Percentiles rank a stretch among this genome's conserved stretches.
phyloP scores from a whole-genome alignment of 208 protist species.

The Leptomonas pyrrhocoris region DNA sequence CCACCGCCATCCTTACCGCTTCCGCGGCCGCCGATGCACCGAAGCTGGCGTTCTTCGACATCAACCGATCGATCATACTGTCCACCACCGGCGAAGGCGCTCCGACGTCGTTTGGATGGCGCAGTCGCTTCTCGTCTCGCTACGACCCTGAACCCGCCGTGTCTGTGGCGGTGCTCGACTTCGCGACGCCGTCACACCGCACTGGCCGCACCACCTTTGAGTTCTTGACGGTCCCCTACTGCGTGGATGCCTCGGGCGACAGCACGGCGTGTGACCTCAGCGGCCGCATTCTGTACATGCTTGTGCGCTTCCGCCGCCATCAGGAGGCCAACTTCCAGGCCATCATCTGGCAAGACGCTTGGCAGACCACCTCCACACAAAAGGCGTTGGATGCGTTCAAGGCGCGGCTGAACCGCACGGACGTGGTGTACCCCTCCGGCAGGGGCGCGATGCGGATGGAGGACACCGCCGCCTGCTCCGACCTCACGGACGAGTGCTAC shows the following conservation, averaged over 20 bases:
- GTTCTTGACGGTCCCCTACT: conserved; percentile 30
- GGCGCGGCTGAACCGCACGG: conserved; percentile 16
- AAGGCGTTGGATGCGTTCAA: conserved; percentile 28
- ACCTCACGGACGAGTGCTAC: conserved; percentile 37
- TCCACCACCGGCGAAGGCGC: conserved; percentile 8
- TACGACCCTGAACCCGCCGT: conserved; percentile 13
- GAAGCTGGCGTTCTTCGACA: conserved; percentile 28
- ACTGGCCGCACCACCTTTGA: conserved; percentile 3
- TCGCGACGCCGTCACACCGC: conserved; percentile 9
- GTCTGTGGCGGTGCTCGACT: conserved; percentile 15
- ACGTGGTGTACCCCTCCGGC: conserved; percentile 21
- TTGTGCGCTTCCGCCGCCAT: conserved; percentile 30
- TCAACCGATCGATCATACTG: conserved; percentile 25
- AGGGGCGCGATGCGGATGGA: conserved; percentile 27
- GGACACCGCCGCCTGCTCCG: conserved; percentile 26
- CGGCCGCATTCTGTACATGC: conserved; percentile 23
- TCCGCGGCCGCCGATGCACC: not conserved
- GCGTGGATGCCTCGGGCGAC: not conserved
- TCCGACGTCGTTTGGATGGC: conserved; percentile 13
- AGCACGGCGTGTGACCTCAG: conserved; percentile 11
- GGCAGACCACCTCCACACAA: conserved; percentile 3
- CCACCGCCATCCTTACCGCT: not conserved
- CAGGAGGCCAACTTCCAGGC: conserved; percentile 30
- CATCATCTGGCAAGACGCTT: conserved; percentile 29
- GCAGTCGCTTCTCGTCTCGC: conserved; percentile 23